phyloP scores from a whole-genome alignment of 1,284 basidiomycete species.

The Tilletia horrida region DNA sequence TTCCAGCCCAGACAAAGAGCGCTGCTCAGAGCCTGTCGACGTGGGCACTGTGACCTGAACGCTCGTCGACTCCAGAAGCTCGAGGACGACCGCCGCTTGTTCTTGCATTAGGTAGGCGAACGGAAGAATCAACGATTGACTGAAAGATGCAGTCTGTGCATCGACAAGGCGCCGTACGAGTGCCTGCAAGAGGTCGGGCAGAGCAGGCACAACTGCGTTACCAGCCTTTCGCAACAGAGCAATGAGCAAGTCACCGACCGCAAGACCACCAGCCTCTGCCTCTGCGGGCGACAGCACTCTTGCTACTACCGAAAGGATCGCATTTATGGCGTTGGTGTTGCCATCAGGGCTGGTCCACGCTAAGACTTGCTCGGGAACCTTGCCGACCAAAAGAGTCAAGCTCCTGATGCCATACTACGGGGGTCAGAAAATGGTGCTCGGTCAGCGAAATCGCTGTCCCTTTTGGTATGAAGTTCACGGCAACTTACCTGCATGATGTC shows the following conservation, averaged over 20 bases:
- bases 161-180: conserved; percentile 75
- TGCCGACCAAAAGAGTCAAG: conserved; percentile 78
- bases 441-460: conserved; percentile 58
- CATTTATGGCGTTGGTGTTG: conserved; percentile 68
- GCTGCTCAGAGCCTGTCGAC: conserved; percentile 6
- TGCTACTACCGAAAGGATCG: conserved; percentile 40
- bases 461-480: too few species aligned
- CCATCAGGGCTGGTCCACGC: conserved; percentile 68
- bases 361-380: conserved; percentile 64
- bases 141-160: conserved; percentile 82
- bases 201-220: conserved; percentile 72
- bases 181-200: conserved; percentile 79
- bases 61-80: conserved; percentile 64
- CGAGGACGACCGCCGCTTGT: conserved; percentile 72
- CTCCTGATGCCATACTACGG: conserved; percentile 74
- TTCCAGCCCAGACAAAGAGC: conserved; percentile 65
- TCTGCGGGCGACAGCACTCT: conserved; percentile 39
- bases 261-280: conserved; percentile 71
- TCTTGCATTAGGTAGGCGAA: conserved; percentile 87
- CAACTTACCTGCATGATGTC: conserved; percentile 10
- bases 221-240: conserved; percentile 79
- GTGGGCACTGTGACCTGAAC: conserved; percentile 56
- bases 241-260: conserved; percentile 89
- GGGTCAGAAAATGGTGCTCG: conserved; percentile 33
- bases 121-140: conserved; percentile 75